These are phyloP conservation scores for grape (Vitis vinifera) DNA, from an alignment of 164 flowering plant genomes.

Conservation along the genomic window ASM3070453v1 NC_081822.1:26172501-26173000, in stretches of 20 bases:
- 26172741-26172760: not conserved
- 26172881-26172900: slow-evolving; percentile 70
- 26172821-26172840: too few species aligned
- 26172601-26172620: slow-evolving; percentile 63
- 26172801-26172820: too few species aligned
- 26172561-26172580: slow-evolving; percentile 66
- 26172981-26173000: slow-evolving; percentile 26
- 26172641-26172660: slow-evolving; percentile 77
- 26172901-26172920: too few species aligned
- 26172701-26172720: slow-evolving; percentile 45
- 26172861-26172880: slow-evolving; percentile 84
- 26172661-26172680: slow-evolving; percentile 58
- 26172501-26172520: too few species aligned
- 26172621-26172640: slow-evolving; percentile 62
- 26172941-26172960: slow-evolving; percentile 35
- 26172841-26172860: slow-evolving; percentile 18
- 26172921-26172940: too few species aligned
- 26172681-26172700: too few species aligned
- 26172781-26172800: too few species aligned
- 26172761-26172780: too few species aligned
- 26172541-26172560: slow-evolving; percentile 62
- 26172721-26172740: slow-evolving; percentile 4
- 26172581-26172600: slow-evolving; percentile 90
- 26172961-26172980: slow-evolving; percentile 60
- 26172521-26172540: slow-evolving; percentile 24